Base-by-base conservation (phyloP, 345 rosid species). In the Anastatica hierochuntica region DNA sequence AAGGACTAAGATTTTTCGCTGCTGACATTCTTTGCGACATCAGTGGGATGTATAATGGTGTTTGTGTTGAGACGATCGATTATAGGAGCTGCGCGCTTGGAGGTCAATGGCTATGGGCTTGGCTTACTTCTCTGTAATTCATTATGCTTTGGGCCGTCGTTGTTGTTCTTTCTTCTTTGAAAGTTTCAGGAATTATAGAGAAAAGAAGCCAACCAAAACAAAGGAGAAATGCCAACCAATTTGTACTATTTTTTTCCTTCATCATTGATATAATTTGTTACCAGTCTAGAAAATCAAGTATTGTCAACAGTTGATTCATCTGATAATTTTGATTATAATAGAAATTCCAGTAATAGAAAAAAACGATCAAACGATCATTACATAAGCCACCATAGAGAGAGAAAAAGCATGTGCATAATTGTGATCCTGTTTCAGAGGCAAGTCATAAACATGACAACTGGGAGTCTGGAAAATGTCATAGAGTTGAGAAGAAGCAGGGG, bases 51-150 rank as follows among this genome's bases (percentile, higher is more conserved):
- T 53, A 87, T 90, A 10, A 63, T 35, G 24, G 89, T 87, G 48
- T 81, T 87, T 58, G 96, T 90, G 20, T 41, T 77, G 40, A 79
- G 96, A 67, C 78, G 96, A 23, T 59, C 80, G 40, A 78, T 72
- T 0, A 41, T 90, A 48, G 95, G 92, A 11, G 96, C 85, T 8
- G 98, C 87, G 72, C 84, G n/a, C n/a, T 87, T 16, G 95, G 95
- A 71, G 95, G 92, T 15, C 87, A 92, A 47, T 75, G 79, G 73
- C 21, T 79, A 16, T 87, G 98, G 98, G 92, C 96, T 1, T 84
- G 95, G 88, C 56, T 75, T 38, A 80, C 96, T 13, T 70, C 67
- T 43, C 62, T 49, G 0, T 82, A 72, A 51, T 77, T 88, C 49
- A 80, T 88, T 79, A 35, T 81, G 71, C 95, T 85, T 21, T 85